Evolutionary conservation across 2,329 filamentous ascomycete species (phyloP), one percentile per base, ranked within the genome.

Genomic region (Aspergillus texensis): DNA sequence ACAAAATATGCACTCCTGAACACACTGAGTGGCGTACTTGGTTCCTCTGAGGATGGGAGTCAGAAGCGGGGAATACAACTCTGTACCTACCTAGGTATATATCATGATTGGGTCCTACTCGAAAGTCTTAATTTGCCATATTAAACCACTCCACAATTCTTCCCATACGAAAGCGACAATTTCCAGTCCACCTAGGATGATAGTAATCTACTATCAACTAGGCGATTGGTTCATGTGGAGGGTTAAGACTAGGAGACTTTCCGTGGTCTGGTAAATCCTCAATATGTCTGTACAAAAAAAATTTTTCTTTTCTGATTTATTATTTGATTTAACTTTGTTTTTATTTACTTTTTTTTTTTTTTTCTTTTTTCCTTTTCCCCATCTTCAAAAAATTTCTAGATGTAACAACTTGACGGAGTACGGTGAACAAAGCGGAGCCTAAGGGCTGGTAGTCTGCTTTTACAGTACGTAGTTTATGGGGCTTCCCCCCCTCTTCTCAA

Each of bases 181-280:
- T 34, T 34, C 14, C 21, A 30, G 26, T 50, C 26, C 46, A 50
- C 30, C 24, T 8, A 32, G 48, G 28, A 19, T 32, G 48, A 32
- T 52, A 24, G 30, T 52, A 34, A 32, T 21, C 16, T 52, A n/a
- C 28, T 32, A 32, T 32, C 19, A 52, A 32, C 3, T 41, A 21
- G 19, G 16, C 39, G 36, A 60, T 60, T 60, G 58, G 48, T 10
- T 36, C 48, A 34, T 36, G 21, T 60, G 58, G 52, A 55, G 58
- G 48, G 14, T 57, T n/a, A 50, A 32, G 21, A 28, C 24, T 11
- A 41, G 19, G 26, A 43, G 43, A 41, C 39, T 41, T 60, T 30
- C 26, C 46, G 46, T 50, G 3, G 14, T 32, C 10, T 6, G 46
- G 26, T n/a, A 30, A 48, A 41, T 19, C 39, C 16, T 41, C 39